A percentile compares a stretch with the other conserved stretches of the same genome.
phyloP scores from a whole-genome alignment of 805 yeast species.

The Wickerhamiella lipophila region DNA sequence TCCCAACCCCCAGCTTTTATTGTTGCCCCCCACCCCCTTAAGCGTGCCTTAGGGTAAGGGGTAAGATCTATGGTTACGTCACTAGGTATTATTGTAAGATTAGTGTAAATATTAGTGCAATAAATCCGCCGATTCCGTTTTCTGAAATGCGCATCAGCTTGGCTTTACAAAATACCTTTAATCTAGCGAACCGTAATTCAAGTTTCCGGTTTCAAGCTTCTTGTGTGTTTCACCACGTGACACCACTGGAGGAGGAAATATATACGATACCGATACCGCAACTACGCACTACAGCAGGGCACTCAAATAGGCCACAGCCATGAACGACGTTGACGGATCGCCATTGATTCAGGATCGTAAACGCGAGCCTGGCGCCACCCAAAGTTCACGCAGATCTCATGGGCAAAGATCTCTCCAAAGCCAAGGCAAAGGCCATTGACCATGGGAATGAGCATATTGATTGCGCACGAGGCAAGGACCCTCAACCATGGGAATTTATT shows the following conservation, averaged over 20 bases:
- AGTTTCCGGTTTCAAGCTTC: no score
- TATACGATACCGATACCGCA: no score
- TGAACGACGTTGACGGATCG: background rate
- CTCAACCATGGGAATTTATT: slow-evolving; percentile 16
- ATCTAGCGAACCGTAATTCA: no score
- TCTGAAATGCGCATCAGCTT: no score
- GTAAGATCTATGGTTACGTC: background rate
- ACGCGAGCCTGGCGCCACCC: slow-evolving; percentile 66
- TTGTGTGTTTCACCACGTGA: no score
- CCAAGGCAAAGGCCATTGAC: slow-evolving; percentile 92
- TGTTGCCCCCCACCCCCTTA: background rate
- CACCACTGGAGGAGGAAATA: no score
- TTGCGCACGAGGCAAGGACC: slow-evolving; percentile 27
- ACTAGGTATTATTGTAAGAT: no score
- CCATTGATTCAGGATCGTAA: slow-evolving; percentile 6
- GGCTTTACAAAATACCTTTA: no score
- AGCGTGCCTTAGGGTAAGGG: background rate
- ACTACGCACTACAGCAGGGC: background rate
- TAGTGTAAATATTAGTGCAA: no score
- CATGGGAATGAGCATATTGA: slow-evolving; percentile 74
- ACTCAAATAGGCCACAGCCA: slow-evolving; percentile 1
- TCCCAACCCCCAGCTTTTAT: background rate
- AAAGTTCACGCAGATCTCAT: slow-evolving; percentile 72
- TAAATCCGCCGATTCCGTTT: no score
- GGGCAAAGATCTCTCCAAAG: slow-evolving; percentile 89